These are phyloP conservation scores for Botryosphaeria dothidea DNA, from an alignment of 2,329 filamentous ascomycete species.

Conservation along the genomic window DNA sequence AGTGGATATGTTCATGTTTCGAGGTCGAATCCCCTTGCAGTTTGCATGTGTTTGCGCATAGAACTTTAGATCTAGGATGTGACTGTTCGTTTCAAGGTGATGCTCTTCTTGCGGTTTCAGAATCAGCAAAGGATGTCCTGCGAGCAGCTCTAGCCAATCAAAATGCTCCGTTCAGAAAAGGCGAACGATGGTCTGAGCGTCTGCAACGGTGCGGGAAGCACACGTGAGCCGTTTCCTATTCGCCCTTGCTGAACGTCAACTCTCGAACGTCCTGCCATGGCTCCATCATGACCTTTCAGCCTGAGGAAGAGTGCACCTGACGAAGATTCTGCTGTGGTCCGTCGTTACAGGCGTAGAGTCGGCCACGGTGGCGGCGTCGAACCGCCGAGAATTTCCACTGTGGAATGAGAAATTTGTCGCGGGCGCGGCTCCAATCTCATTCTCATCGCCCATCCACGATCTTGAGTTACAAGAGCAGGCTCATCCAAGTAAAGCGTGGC, in stretches of 20 bases:
- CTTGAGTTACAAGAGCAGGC: too few relatives aligned
- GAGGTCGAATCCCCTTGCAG: not conserved
- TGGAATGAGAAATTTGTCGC: not conserved
- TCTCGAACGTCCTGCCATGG: not conserved
- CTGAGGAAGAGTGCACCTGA: not conserved
- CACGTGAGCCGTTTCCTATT: not conserved
- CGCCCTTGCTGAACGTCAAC: slow-evolving; percentile 14
- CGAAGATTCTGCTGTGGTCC: not conserved
- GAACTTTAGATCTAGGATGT: not conserved
- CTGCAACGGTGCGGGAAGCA: not conserved
- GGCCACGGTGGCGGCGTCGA: not conserved
- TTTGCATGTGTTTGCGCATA: not conserved
- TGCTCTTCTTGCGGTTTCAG: not conserved
- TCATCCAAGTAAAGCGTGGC: too few relatives aligned
- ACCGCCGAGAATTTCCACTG: not conserved
- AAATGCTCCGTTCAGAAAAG: not conserved
- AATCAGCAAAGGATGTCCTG: not conserved
- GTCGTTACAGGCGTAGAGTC: not conserved
- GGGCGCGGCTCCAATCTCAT: too few relatives aligned
- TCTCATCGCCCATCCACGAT: too few relatives aligned
- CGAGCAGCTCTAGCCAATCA: not conserved
- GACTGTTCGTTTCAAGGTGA: not conserved
- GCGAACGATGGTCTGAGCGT: not conserved
- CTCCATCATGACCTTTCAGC: not conserved
- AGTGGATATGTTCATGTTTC: too few relatives aligned